Evolutionary conservation across 305 asterid genomes (phyloP).

Genomic region (Rubia tinctorum): DNA sequence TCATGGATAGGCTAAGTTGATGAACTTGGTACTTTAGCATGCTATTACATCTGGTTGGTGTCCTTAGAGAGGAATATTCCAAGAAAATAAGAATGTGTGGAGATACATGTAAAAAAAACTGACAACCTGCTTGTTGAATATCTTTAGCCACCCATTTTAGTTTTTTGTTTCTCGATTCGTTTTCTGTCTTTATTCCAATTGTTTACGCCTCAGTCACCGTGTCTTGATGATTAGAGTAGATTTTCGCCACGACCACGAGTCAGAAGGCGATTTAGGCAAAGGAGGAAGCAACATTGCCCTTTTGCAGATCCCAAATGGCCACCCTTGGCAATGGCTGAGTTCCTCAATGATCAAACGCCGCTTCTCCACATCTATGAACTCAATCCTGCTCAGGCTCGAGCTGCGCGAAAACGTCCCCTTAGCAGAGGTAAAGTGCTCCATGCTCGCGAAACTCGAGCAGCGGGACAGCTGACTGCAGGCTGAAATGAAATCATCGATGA

Average conservation of each 20-base stretch:
- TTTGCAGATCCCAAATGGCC: constrained; percentile 85
- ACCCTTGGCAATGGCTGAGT: constrained; percentile 55
- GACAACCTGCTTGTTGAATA: not conserved
- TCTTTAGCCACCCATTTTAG: not conserved
- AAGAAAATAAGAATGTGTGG: constrained; percentile 2
- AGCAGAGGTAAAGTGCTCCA: constrained; percentile 47
- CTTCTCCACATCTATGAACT: constrained; percentile 35
- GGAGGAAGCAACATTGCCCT: constrained; percentile 70
- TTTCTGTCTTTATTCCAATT: not conserved
- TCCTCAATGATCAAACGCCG: constrained; percentile 38
- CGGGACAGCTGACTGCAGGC: constrained; percentile 41
- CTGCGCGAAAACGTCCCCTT: constrained; percentile 51
- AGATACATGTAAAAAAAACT: constrained; percentile 3
- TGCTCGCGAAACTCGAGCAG: constrained; percentile 51
- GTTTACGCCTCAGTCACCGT: constrained; percentile 17
- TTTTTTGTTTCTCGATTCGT: not conserved
- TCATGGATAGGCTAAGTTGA: not conserved
- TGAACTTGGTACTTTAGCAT: not conserved
- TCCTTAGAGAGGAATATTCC: not conserved
- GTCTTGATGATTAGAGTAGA: constrained; percentile 26
- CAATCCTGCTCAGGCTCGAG: constrained; percentile 56
- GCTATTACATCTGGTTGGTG: not conserved
- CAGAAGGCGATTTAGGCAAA: constrained; percentile 73
- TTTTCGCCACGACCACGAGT: constrained; percentile 84
- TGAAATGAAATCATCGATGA: constrained; percentile 32